These are phyloP conservation scores for Talaromyces trachyspermus DNA, from an alignment of 495 filamentous ascomycete genomes.

Conservation along the genomic window DNA sequence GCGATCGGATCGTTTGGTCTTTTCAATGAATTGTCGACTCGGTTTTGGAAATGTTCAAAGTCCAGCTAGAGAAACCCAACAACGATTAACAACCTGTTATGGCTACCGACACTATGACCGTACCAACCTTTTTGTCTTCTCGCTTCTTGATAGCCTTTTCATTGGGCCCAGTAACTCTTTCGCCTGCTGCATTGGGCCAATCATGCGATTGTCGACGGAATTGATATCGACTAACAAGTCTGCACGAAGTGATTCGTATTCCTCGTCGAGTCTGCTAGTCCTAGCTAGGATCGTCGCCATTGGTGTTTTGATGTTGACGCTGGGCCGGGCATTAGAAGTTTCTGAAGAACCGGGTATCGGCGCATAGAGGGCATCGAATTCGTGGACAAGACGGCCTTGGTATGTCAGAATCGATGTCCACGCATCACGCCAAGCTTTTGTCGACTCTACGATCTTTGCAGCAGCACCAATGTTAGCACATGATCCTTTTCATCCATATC, in stretches of 20 bases:
- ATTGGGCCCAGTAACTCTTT: constrained; percentile 65
- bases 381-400: constrained; percentile 61
- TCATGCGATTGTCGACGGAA: constrained; percentile 63
- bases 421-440: constrained; percentile 75
- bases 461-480: constrained; percentile 5
- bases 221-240: constrained; percentile 70
- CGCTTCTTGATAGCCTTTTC: constrained; percentile 90
- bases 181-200: constrained; percentile 65
- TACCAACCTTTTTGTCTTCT: constrained; percentile 72
- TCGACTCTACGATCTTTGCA: constrained; percentile 69
- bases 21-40: constrained; percentile 65
- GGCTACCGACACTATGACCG: neutral
- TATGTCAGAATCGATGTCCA: constrained; percentile 70
- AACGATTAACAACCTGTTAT: neutral
- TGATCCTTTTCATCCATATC: neutral
- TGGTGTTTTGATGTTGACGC: constrained; percentile 55
- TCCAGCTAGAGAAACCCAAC: constrained; percentile 64
- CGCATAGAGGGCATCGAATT: constrained; percentile 74
- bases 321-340: constrained; percentile 39
- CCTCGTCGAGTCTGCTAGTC: constrained; percentile 57
- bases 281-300: constrained; percentile 55
- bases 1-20: constrained; percentile 62
- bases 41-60: constrained; percentile 73
- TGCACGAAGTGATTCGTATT: constrained; percentile 64
- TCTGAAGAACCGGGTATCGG: constrained; percentile 65